phyloP scores from a whole-genome alignment of 495 filamentous ascomycete species.

The Penicillium odoratum region DNA sequence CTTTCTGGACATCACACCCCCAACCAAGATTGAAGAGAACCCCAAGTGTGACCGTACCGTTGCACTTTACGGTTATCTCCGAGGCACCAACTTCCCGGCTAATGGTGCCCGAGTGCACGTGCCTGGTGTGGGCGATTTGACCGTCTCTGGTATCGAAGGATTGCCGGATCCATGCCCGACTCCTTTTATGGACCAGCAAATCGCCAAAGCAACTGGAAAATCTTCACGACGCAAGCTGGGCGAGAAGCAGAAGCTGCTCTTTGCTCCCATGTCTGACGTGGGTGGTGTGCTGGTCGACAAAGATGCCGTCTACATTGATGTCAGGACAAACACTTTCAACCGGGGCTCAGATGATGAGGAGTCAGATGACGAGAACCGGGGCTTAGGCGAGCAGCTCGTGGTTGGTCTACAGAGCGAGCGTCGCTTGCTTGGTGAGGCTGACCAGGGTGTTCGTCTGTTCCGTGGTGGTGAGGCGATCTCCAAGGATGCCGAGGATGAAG shows the following conservation, averaged over 20 bases:
- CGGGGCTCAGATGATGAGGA: constrained; percentile 59
- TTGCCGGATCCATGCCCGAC: constrained; percentile 96
- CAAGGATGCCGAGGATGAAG: constrained; percentile 57
- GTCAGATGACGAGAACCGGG: constrained; percentile 62
- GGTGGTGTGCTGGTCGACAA: constrained; percentile 85
- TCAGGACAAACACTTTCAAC: constrained; percentile 76
- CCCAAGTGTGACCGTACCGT: constrained; percentile 86
- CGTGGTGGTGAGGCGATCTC: constrained; percentile 69
- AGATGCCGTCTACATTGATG: constrained; percentile 77
- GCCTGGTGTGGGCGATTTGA: constrained; percentile 90
- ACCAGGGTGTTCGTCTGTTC: constrained; percentile 81
- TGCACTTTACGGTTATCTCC: constrained; percentile 88
- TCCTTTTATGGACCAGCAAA: constrained; percentile 80
- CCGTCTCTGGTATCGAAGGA: constrained; percentile 77
- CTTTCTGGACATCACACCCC: constrained; percentile 91
- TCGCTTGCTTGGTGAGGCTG: constrained; percentile 75
- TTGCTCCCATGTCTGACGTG: constrained; percentile 97
- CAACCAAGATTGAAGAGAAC: constrained; percentile 82
- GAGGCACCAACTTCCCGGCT: constrained; percentile 93
- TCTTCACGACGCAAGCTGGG: constrained; percentile 71
- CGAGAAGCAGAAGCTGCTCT: constrained; percentile 93
- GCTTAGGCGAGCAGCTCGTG: constrained; percentile 90
- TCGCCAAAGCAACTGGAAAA: constrained; percentile 80
- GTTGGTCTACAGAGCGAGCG: constrained; percentile 84
- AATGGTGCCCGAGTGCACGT: constrained; percentile 87